A percentile compares a stretch with the other conserved stretches of the same genome.
These are phyloP conservation scores for Ascochyta koolunga DNA, from an alignment of 2,329 filamentous ascomycete species.

Conservation along the genomic window DNA sequence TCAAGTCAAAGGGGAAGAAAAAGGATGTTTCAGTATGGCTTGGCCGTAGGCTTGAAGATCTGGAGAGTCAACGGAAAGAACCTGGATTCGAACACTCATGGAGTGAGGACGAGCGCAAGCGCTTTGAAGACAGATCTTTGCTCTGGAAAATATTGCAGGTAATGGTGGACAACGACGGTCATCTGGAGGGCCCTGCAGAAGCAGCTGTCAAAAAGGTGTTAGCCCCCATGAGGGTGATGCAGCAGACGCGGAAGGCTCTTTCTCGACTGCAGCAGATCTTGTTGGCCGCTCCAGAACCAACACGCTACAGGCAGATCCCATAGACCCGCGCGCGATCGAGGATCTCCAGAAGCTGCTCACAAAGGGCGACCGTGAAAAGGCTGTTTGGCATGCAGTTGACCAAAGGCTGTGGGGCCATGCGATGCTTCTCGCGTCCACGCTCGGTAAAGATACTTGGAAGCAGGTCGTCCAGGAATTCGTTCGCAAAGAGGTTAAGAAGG, in stretches of 20 bases:
- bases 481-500: conserved; percentile 86
- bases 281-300: conserved; percentile 42
- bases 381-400: conserved; percentile 91
- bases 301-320: conserved; percentile 62
- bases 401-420: conserved; percentile 96
- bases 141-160: conserved; percentile 86
- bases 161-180: conserved; percentile 85
- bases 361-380: conserved; percentile 83
- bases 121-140: conserved; percentile 77
- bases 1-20: conserved; percentile 91
- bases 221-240: conserved; percentile 58
- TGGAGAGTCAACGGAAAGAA: conserved; percentile 63
- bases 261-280: conserved; percentile 46
- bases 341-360: conserved; percentile 76
- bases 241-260: conserved; percentile 30
- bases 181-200: conserved; percentile 75
- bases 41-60: conserved; percentile 71
- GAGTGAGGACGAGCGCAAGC: conserved; percentile 67
- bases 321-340: conserved; percentile 72
- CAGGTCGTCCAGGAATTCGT: conserved; percentile 96
- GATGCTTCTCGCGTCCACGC: conserved; percentile 84
- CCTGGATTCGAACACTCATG: conserved; percentile 58
- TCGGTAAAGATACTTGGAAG: conserved; percentile 78
- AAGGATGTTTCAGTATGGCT: conserved; percentile 90
- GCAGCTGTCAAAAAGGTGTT: conserved; percentile 77